Evolutionary conservation across 2,329 filamentous ascomycete genomes (phyloP), one percentile per base, ranked within the genome.

Genomic region (Rhynchosporium secalis): DNA sequence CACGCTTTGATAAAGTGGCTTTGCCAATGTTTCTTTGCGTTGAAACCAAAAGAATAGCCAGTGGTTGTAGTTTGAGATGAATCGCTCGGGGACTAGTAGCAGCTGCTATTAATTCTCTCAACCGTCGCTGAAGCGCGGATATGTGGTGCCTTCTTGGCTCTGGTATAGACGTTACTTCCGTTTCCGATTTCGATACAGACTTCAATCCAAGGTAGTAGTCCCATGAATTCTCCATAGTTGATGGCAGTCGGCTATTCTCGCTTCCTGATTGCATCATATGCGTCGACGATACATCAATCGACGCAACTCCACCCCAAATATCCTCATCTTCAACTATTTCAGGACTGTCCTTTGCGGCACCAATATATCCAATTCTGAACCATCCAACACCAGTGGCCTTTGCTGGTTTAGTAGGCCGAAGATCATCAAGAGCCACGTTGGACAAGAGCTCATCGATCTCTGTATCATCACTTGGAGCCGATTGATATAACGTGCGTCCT

Each of bases 1-100:
- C 92, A 48, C 86, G 84, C 1, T 80, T 82, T 0, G 91, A 91
- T 28, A 92, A 78, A 2, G 88, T 90, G n/a, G 90, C 82, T 75
- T 99, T 99, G 56, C 95, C 95, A 69, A 98, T 96, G 64, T 91
- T 91, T 49, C 95, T 86, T 75, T 99, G 95, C 2, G 92, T 96
- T 1, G 95, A 98, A 1, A 91, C 90, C 6, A 99, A 79, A 3
- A 99, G 81, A 41, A 99, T 89, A 1, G 93, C 92, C 15, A 97
- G 83, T 0, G 95, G 91, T 2, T 94, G 92, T 78, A 98, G 88
- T 48, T 90, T 89, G 2, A 98, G 80, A 71, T 94, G 90, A 49
- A 96, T 87, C 1, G 95, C 94, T 61, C 92, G 85, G 61, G 89
- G 86, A 71, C 92, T 97, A 1, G 92, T 96, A 1, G 94, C 91